Conservation (phyloP, 2,329 filamentous ascomycete genomes). For the Neonectria sp. region DNA sequence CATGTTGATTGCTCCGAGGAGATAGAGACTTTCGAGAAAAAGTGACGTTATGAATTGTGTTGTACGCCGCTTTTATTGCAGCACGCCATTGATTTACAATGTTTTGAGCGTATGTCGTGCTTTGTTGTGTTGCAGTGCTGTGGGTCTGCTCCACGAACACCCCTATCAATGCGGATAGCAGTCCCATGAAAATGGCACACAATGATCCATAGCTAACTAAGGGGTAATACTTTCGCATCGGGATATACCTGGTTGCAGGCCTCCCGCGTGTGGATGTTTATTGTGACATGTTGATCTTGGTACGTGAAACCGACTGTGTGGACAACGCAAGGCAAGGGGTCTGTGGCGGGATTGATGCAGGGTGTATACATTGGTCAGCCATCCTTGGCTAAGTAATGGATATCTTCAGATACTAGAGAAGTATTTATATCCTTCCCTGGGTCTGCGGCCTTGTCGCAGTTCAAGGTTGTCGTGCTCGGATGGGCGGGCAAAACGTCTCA, state of each 20-base stretch:
- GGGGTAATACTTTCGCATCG: neutral
- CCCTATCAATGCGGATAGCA: neutral
- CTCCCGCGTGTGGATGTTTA: neutral
- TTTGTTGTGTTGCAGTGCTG: neutral
- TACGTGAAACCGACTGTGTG: neutral
- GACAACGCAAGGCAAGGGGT: neutral
- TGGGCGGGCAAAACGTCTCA: neutral
- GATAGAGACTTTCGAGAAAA: neutral
- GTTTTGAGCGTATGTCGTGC: neutral
- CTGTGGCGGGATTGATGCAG: neutral
- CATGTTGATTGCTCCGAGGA: neutral
- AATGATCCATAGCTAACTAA: neutral
- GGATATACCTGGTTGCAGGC: neutral
- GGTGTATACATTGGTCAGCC: neutral
- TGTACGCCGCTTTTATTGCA: neutral
- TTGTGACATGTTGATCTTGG: neutral
- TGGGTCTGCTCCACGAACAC: neutral
- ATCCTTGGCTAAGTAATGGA: neutral
- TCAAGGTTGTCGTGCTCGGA: too few relatives aligned
- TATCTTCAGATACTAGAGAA: too few relatives aligned
- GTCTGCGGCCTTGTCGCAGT: too few relatives aligned
- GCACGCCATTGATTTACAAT: constrained; percentile 1
- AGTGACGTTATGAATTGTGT: neutral
- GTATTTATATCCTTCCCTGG: too few relatives aligned
- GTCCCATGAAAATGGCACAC: neutral